Base-by-base conservation (phyloP, 2,329 filamentous ascomycete genomes). In the Ceratocystis lukuohia region DNA sequence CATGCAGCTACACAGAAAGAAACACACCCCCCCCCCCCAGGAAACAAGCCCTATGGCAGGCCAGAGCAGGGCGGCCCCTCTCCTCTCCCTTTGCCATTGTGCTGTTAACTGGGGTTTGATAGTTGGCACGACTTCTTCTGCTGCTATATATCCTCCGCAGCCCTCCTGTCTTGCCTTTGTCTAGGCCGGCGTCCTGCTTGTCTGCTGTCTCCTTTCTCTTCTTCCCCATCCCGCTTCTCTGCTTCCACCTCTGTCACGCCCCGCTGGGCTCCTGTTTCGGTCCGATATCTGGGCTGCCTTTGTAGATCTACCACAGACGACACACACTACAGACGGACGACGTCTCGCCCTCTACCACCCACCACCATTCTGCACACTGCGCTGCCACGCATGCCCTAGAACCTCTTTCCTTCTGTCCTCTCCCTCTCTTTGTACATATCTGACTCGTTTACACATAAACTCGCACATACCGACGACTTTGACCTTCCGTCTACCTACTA, bases 81-180 rank as follows among this genome's bases (percentile, higher is more conserved):
- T 41, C 37, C 37, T 41, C 37, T 41, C 37, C 37, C 37, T 41
- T 41, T 41, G 37, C 37, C 50, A 56, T 56, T 56, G 50, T 56
- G 22, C 12, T 56, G 22, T 6, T 57, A 7, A 17, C 53, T 57
- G 8, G n/a, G 46, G 46, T 3, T 7, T 33, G 53, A 25, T 30
- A 6, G 12, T 30, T 33, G 8, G 25, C 30, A 57, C 30, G 15
- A 57, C 53, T 57, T 7, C 53, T 57, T 7, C 53, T 57, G 17
- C 53, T 57, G 17, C 53, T 57, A 57, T 57, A 57, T 57, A 57
- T 57, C 53, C 17, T 57, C 53, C 25, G 22, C 22, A n/a, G 25
- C 25, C 53, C 53, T 25, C 37, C 53, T 28, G 53, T 28, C 22
- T 8, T 12, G 22, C 10, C 53, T 50, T n/a, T 30, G 25, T 12